Base-by-base conservation (phyloP, 192 early-diverging fungal genomes). In the Chytriomyces hyalinus region DNA sequence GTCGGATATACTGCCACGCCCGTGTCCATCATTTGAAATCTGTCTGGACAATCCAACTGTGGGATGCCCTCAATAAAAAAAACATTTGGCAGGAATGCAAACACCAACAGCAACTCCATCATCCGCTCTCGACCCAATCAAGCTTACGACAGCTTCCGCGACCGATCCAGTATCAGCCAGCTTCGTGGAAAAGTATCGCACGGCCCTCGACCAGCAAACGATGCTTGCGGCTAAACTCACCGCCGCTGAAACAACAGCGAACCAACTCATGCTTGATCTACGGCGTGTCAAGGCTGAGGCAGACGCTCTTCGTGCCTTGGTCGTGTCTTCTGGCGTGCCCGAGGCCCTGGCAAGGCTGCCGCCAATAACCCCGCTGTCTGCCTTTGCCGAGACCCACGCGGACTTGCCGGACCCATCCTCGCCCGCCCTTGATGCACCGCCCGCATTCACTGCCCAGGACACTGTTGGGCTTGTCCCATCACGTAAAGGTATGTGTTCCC, bases 211-310 rank as follows among this genome's bases (percentile, higher is more conserved):
- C 20, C 49, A 70, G 9, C 68, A 50, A 8, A 47, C 53, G 3
- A 50, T n/a, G 17, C n/a, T 73, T 28, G 71, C 71, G n/a, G 10
- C 22, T 2, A 17, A n/a, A 6, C 71, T 73, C 13, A 45, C n/a
- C 11, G 71, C 20, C 36, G 71, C 71, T 17, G 71, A 73, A 26
- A 49, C 28, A 13, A 15, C 24, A 22, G 71, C 71, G 45, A 73
- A 73, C 17, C 36, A 53, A 7, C 71, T 73, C n/a, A 26, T 73
- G 17, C 45, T 8, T 49, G 71, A 73, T 17, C 24, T 73, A 7
- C 22, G n/a, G 22, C 71, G 28, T 15, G 36, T 73, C 11, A 10
- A 17, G 13, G 60, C 60, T 44, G 71, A 73, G 45, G 71, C 60
- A 8, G 71, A 73, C 22, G 71, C 57, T 44, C 46, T 73, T 6